Evolutionary conservation across 805 yeast species (phyloP).

Genomic region (Kodamaea hsintzibuensis): DNA sequence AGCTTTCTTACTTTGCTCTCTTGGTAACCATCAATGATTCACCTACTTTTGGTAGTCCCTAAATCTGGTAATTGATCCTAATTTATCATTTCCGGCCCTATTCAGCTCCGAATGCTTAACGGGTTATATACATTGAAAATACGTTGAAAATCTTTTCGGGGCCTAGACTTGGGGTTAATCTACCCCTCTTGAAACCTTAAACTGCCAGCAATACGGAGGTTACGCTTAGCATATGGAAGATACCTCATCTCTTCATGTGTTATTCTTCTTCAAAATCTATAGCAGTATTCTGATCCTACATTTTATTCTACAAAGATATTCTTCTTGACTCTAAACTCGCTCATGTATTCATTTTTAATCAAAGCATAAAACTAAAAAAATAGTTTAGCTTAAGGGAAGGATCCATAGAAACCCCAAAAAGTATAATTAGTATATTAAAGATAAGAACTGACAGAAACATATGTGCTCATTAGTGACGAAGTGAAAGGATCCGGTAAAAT

Average conservation of each 20-base stretch:
- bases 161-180: background rate
- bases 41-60: background rate
- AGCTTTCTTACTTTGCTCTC: background rate
- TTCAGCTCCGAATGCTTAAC: background rate
- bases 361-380: background rate
- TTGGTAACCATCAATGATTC: background rate
- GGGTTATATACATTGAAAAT: background rate
- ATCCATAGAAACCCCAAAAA: background rate
- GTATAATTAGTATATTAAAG: background rate
- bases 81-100: background rate
- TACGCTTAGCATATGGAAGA: background rate
- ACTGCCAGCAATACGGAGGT: background rate
- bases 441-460: background rate
- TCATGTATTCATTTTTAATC: background rate
- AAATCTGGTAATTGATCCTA: background rate
- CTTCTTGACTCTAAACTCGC: background rate
- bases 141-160: background rate
- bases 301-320: too few relatives aligned
- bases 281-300: background rate
- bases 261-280: background rate
- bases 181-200: background rate
- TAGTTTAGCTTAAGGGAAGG: background rate
- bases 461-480: background rate
- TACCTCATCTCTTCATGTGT: background rate
- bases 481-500: constrained; percentile 4